Evolutionary conservation across 73 alveolate species (phyloP).

Genomic region (Stentor roeselii): DNA sequence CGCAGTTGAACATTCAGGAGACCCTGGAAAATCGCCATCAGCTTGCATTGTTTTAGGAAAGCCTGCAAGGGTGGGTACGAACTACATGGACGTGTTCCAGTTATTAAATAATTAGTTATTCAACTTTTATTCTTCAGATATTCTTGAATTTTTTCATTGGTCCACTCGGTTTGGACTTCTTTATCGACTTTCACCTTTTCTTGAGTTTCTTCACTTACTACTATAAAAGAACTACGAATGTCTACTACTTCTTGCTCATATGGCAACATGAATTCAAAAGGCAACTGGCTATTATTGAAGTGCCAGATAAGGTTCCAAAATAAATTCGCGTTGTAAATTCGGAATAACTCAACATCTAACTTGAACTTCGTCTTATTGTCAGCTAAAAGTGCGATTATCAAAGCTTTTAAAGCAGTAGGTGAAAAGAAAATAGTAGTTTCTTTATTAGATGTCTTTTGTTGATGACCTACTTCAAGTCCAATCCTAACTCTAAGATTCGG

Average conservation of each 20-base stretch:
- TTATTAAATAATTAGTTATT: conserved; percentile 19
- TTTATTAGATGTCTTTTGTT: not conserved
- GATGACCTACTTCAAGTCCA: not conserved
- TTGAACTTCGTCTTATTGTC: not conserved
- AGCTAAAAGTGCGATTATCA: not conserved
- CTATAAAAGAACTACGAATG: too few species aligned
- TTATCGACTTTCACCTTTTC: too few species aligned
- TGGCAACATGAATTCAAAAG: not conserved
- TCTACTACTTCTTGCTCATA: too few species aligned
- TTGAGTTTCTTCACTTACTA: too few species aligned
- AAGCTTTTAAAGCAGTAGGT: not conserved
- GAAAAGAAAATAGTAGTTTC: not conserved
- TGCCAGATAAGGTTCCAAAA: not conserved
- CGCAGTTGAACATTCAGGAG: conserved; percentile 36
- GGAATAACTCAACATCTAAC: not conserved
- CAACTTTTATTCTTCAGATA: too few species aligned
- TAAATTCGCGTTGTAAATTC: not conserved
- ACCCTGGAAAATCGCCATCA: conserved; percentile 58
- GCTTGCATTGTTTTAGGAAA: conserved; percentile 62
- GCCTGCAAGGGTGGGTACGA: conserved; percentile 66
- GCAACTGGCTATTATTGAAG: not conserved
- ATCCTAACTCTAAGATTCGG: conserved; percentile 5
- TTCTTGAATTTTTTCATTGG: too few species aligned
- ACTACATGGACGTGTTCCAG: conserved; percentile 52
- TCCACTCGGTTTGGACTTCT: too few species aligned